A percentile compares a stretch with the other conserved stretches of the same genome.
Conservation (phyloP, 2,329 filamentous ascomycete genomes). For the Aureobasidium sp. region DNA sequence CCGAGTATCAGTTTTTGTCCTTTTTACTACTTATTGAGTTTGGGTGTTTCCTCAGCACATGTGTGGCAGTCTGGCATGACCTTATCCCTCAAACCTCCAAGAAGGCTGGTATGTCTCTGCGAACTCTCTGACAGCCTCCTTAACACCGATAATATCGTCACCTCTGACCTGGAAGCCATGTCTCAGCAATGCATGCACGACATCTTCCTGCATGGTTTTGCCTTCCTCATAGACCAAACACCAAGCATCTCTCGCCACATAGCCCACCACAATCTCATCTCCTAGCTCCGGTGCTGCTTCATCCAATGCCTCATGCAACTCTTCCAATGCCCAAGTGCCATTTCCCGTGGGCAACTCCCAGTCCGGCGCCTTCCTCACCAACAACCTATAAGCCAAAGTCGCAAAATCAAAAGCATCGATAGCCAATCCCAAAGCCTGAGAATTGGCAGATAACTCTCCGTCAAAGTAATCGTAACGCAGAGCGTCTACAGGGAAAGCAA, state of each 20-base stretch:
- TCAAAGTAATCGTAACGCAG: constrained; percentile 13
- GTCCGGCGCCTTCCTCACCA: neutral
- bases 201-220: constrained; percentile 6
- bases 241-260: constrained; percentile 8
- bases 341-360: constrained; percentile 1
- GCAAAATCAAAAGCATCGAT: constrained; percentile 11
- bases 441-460: constrained; percentile 2
- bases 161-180: constrained; percentile 1
- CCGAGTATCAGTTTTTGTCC: neutral
- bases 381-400: neutral
- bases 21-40: too few relatives aligned
- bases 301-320: constrained; percentile 13
- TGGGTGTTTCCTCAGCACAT: neutral
- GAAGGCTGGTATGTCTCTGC: neutral
- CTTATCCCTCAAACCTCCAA: neutral
- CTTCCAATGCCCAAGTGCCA: constrained; percentile 12
- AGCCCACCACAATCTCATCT: constrained; percentile 12
- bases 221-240: constrained; percentile 14
- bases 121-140: neutral
- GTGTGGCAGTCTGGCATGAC: neutral
- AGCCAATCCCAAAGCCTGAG: constrained; percentile 8
- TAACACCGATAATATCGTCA: neutral
- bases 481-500: neutral
- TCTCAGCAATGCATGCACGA: constrained; percentile 1
- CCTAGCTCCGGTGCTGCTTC: constrained; percentile 4